Conservation (phyloP, 2,329 filamentous ascomycete species). For the Rhynchosporium secalis region DNA sequence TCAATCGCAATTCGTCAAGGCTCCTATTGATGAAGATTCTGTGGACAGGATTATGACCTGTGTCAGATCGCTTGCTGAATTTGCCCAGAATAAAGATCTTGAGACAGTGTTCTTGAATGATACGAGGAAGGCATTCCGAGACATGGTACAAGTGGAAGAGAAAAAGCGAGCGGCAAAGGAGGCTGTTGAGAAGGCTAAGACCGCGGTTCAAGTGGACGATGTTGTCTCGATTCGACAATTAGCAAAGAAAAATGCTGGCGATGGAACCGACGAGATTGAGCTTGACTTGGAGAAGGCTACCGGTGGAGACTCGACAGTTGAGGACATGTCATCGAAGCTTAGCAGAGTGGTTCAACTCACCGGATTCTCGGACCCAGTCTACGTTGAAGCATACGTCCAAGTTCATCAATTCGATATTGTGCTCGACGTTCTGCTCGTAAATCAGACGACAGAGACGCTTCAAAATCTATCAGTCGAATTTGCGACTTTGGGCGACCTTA, state of each 20-base stretch:
- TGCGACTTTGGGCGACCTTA: constrained; percentile 94
- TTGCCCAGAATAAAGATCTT: constrained; percentile 83
- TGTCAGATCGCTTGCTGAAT: constrained; percentile 88
- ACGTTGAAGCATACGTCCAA: constrained; percentile 98
- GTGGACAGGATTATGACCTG: constrained; percentile 99
- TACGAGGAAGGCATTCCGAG: constrained; percentile 91
- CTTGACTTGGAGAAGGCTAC: constrained; percentile 91
- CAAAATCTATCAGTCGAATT: constrained; percentile 98
- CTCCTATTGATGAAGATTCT: constrained; percentile 95
- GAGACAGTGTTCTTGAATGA: constrained; percentile 93
- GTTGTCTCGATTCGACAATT: constrained; percentile 91
- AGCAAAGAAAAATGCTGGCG: constrained; percentile 82
- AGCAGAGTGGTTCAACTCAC: constrained; percentile 96
- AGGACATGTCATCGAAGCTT: constrained; percentile 90
- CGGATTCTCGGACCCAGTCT: constrained; percentile 96
- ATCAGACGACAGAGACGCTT: constrained; percentile 93
- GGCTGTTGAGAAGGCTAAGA: constrained; percentile 88
- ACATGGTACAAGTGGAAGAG: constrained; percentile 96
- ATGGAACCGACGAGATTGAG: constrained; percentile 83
- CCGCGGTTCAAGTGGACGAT: constrained; percentile 92
- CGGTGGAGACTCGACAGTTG: constrained; percentile 79
- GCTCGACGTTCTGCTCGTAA: constrained; percentile 91
- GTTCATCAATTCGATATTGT: constrained; percentile 99
- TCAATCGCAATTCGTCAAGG: constrained; percentile 98
- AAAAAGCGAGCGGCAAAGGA: constrained; percentile 97